Evolutionary conservation across 139 green algal genomes (phyloP).

Genomic region (Coccomyxa sp.): DNA sequence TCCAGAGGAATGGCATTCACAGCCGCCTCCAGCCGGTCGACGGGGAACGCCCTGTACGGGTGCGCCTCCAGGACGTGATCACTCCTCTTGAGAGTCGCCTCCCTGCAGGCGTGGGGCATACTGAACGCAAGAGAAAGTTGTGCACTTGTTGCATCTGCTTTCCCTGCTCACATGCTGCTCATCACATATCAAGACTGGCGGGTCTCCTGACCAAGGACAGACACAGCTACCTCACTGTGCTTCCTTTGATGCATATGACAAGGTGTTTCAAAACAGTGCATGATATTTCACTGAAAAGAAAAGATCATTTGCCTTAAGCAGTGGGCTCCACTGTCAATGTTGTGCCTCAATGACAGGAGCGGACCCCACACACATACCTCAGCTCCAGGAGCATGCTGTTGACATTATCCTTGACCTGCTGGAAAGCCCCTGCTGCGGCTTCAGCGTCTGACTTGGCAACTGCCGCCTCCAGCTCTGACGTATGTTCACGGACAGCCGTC

Average conservation of each 20-base stretch:
- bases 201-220: not conserved
- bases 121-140: not conserved
- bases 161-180: not conserved
- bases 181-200: not conserved
- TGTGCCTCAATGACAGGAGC: not conserved
- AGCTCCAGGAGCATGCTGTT: not conserved
- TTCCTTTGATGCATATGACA: not conserved
- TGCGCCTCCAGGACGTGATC: slow-evolving; percentile 24
- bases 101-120: not conserved
- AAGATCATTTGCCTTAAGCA: not conserved
- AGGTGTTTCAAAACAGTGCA: not conserved
- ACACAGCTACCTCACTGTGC: not conserved
- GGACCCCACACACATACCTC: not conserved
- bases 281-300: not conserved
- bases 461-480: not conserved
- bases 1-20: slow-evolving; percentile 28
- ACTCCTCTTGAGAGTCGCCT: not conserved
- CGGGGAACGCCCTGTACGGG: slow-evolving; percentile 46
- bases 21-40: slow-evolving; percentile 32
- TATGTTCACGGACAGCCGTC: not conserved
- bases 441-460: not conserved
- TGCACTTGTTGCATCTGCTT: not conserved
- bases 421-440: not conserved
- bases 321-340: not conserved
- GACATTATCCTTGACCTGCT: not conserved